phyloP scores from a whole-genome alignment of 345 rosid genomes.

The Murraya paniculata region DNA sequence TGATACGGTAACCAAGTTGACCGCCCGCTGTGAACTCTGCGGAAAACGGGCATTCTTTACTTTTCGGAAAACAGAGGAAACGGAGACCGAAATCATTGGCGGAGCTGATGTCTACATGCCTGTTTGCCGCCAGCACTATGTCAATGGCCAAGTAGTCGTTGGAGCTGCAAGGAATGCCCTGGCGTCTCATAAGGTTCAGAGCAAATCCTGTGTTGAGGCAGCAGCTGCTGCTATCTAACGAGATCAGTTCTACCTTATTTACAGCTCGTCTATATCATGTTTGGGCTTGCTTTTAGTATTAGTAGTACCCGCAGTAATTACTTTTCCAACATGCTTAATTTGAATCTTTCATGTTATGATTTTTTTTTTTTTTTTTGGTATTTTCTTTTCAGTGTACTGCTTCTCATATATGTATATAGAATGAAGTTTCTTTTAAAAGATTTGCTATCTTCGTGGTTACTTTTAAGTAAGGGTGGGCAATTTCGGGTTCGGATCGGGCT shows the following conservation, averaged over 20 bases:
- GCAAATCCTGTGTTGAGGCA: slow-evolving; percentile 25
- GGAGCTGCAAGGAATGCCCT: slow-evolving; percentile 33
- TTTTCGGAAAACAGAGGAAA: slow-evolving; percentile 61
- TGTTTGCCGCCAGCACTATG: slow-evolving; percentile 79
- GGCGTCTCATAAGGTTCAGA: slow-evolving; percentile 29
- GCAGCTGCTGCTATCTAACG: slow-evolving; percentile 23
- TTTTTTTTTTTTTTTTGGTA: neutral
- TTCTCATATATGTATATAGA: neutral
- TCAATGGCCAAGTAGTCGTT: slow-evolving; percentile 41
- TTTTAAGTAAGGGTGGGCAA: too few species aligned
- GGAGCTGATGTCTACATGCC: slow-evolving; percentile 91
- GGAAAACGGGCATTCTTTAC: slow-evolving; percentile 81
- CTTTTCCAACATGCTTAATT: neutral
- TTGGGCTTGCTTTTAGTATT: too few species aligned
- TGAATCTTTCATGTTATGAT: neutral
- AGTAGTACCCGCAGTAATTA: neutral
- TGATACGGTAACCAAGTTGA: slow-evolving; percentile 70
- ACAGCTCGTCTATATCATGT: neutral
- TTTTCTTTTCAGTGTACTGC: neutral
- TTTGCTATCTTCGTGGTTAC: neutral
- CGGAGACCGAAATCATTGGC: slow-evolving; percentile 63
- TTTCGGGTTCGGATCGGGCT: too few species aligned
- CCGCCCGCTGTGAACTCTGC: slow-evolving; percentile 81
- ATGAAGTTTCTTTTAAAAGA: neutral
- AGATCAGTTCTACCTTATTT: neutral